Evolutionary conservation across 2,329 filamentous ascomycete genomes (phyloP).

Genomic region (Periconia sp.): DNA sequence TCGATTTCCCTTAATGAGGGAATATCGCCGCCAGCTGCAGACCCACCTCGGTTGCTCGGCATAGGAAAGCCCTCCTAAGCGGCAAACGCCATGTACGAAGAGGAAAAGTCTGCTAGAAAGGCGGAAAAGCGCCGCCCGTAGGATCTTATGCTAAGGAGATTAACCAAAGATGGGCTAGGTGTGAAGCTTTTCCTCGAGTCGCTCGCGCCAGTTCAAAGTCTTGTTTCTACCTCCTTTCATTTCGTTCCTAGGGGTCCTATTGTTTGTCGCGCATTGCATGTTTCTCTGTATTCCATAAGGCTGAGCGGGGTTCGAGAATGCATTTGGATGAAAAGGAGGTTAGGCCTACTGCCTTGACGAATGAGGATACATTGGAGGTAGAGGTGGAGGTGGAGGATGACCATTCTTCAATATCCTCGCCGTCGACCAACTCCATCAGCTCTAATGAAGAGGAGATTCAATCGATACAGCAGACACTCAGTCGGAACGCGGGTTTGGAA

Average conservation of each 20-base stretch:
- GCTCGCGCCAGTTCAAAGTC: neutral
- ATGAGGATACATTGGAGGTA: neutral
- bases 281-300: neutral
- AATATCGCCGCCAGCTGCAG: too few relatives aligned
- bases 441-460: constrained; percentile 29
- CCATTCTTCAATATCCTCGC: constrained; percentile 28
- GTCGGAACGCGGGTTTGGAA: constrained; percentile 40
- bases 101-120: too few relatives aligned
- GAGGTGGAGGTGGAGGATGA: too few relatives aligned
- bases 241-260: neutral
- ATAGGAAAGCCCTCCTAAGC: too few relatives aligned
- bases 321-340: constrained; percentile 1
- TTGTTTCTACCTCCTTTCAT: neutral
- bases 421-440: constrained; percentile 27
- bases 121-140: constrained; percentile 4
- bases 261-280: neutral
- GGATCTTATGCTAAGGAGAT: neutral
- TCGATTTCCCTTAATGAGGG: too few relatives aligned
- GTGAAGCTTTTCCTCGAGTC: neutral
- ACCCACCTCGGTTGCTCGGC: too few relatives aligned
- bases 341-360: neutral
- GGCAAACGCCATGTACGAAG: constrained; percentile 1
- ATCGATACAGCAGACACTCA: constrained; percentile 41
- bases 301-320: neutral
- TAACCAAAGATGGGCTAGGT: constrained; percentile 3